Conservation (phyloP, 345 rosid genomes). For the Combretum micranthum region DNA sequence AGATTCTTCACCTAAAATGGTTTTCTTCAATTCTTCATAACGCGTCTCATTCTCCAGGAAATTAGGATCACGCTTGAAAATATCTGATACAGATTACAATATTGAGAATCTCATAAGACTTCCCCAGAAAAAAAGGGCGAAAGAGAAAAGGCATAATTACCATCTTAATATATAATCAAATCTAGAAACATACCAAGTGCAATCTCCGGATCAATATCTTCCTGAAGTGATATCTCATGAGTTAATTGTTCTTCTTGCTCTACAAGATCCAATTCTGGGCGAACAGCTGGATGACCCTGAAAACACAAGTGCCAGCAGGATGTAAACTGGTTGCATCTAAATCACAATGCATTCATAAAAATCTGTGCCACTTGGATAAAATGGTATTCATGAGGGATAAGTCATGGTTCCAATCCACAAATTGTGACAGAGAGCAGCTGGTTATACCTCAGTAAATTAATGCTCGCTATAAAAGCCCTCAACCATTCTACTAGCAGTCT, state of each 20-base stretch:
- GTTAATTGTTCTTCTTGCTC: conserved; percentile 80
- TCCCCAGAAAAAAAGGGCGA: not conserved
- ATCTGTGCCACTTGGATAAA: no score
- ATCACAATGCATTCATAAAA: no score
- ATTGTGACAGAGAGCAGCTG: no score
- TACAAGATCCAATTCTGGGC: conserved; percentile 87
- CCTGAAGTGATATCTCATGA: conserved; percentile 79
- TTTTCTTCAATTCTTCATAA: conserved; percentile 86
- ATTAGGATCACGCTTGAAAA: conserved; percentile 57
- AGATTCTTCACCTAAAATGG: conserved; percentile 71
- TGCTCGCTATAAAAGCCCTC: no score
- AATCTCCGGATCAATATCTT: conserved; percentile 59
- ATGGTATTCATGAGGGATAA: no score
- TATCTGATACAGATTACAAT: conserved; percentile 9
- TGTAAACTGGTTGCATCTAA: no score
- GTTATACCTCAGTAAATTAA: no score
- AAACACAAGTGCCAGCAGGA: conserved; percentile 1
- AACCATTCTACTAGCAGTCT: no score
- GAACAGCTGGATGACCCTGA: conserved; percentile 92
- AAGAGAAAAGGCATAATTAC: not conserved
- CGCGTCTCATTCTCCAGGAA: conserved; percentile 82
- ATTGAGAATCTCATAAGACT: not conserved
- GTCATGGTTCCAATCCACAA: no score
- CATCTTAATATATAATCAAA: not conserved
- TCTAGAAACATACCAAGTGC: conserved; percentile 57